Evolutionary conservation across 148 eudicot species (phyloP).

Genomic region (Linanthus parryae): DNA sequence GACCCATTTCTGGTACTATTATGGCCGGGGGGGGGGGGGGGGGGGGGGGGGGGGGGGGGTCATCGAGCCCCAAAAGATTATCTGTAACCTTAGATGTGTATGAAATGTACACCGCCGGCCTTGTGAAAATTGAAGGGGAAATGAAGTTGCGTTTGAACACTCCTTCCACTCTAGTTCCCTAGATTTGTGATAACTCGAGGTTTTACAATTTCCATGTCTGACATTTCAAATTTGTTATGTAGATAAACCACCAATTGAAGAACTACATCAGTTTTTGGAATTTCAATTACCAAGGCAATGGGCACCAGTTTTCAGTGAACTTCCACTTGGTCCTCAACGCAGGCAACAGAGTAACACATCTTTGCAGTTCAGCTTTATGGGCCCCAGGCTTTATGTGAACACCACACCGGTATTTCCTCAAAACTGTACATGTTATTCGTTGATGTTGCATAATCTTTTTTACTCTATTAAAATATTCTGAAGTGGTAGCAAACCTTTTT

Average conservation of each 20-base stretch:
- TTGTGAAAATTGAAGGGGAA: too few species aligned
- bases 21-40: background rate
- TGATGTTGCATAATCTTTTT: too few species aligned
- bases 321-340: slow-evolving; percentile 95
- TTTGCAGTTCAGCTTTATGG: slow-evolving; percentile 93
- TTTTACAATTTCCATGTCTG: too few species aligned
- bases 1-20: background rate
- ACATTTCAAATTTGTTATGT: slow-evolving; percentile 16
- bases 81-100: background rate
- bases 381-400: slow-evolving; percentile 91
- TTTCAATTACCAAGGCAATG: slow-evolving; percentile 98
- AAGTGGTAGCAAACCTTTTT: too few species aligned
- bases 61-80: background rate
- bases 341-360: slow-evolving; percentile 69
- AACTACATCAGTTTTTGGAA: slow-evolving; percentile 95
- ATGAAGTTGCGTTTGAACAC: too few species aligned
- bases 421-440: too few species aligned
- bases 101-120: background rate
- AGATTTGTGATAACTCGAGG: too few species aligned
- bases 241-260: slow-evolving; percentile 98
- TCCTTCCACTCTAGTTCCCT: too few species aligned
- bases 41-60: background rate
- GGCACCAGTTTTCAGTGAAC: slow-evolving; percentile 98
- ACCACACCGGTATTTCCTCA: slow-evolving; percentile 71
- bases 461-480: too few species aligned